Conservation (phyloP, 805 yeast species). For the Debaryomyces castellii region DNA sequence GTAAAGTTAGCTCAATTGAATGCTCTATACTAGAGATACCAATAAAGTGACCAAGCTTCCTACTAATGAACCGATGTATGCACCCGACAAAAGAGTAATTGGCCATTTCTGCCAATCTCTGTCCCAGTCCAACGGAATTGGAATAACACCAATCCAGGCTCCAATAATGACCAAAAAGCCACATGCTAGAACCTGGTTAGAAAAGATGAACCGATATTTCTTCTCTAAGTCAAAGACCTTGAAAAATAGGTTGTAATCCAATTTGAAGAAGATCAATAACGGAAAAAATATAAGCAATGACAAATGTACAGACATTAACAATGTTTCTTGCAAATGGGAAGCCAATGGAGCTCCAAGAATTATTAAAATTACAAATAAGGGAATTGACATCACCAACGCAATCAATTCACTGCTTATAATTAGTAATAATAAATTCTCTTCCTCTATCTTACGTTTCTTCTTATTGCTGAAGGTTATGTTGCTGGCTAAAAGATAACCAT, state of each 20-base stretch:
- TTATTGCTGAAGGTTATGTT: constrained; percentile 5
- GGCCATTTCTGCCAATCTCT: constrained; percentile 98
- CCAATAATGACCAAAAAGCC: constrained; percentile 48
- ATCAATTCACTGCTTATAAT: constrained; percentile 27
- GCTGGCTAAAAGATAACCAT: constrained; percentile 18
- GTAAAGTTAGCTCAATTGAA: too few species aligned
- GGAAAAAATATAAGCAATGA: constrained; percentile 63
- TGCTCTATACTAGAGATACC: constrained; percentile 1
- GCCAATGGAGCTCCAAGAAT: constrained; percentile 82
- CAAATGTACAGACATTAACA: constrained; percentile 59
- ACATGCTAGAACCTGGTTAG: constrained; percentile 26
- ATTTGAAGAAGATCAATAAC: constrained; percentile 52
- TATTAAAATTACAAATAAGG: constrained; percentile 44
- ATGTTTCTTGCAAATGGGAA: constrained; percentile 52
- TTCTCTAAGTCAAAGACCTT: constrained; percentile 19
- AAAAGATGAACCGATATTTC: constrained; percentile 19
- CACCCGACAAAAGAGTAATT: constrained; percentile 77
- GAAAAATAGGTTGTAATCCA: constrained; percentile 44
- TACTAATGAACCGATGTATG: constrained; percentile 65
- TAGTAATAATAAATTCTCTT: constrained; percentile 19
- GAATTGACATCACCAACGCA: constrained; percentile 35
- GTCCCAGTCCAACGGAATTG: constrained; percentile 97
- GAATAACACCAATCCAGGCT: constrained; percentile 90
- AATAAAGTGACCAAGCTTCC: constrained; percentile 44
- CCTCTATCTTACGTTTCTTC: not conserved